Conservation (phyloP, 306 rosid genomes). For the Ceratonia siliqua region DNA sequence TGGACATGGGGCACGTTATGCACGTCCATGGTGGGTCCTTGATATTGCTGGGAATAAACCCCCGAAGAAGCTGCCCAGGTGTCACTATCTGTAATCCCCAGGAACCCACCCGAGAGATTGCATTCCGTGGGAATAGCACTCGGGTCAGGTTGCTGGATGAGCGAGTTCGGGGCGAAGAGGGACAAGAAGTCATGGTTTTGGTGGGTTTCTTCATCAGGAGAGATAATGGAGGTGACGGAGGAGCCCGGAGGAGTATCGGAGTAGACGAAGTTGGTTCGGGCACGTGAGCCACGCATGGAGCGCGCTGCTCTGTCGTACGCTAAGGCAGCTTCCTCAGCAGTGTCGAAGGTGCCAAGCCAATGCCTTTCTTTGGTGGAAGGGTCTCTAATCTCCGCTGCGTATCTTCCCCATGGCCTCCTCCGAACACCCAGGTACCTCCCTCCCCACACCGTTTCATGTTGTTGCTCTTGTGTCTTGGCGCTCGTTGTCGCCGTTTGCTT, state of each 20-base stretch:
- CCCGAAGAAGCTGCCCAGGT: slow-evolving; percentile 24
- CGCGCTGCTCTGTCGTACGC: slow-evolving; percentile 40
- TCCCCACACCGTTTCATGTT: slow-evolving; percentile 22
- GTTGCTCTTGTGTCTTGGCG: slow-evolving; percentile 8
- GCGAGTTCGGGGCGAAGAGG: not conserved
- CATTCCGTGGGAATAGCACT: not conserved
- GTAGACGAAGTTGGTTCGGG: slow-evolving; percentile 40
- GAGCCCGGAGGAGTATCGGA: slow-evolving; percentile 33
- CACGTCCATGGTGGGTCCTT: not conserved
- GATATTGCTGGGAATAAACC: not conserved
- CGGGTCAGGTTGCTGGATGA: slow-evolving; percentile 18
- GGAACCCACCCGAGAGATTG: not conserved
- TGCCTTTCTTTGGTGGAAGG: slow-evolving; percentile 43
- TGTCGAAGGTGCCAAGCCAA: slow-evolving; percentile 41
- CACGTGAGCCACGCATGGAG: slow-evolving; percentile 40
- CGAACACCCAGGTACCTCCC: slow-evolving; percentile 40
- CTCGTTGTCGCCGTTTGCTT: slow-evolving; percentile 21
- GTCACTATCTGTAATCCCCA: not conserved
- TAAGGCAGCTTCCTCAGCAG: slow-evolving; percentile 40
- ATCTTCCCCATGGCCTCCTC: slow-evolving; percentile 42
- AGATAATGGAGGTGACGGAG: slow-evolving; percentile 39
- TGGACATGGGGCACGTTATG: not conserved
- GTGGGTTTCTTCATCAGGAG: slow-evolving; percentile 26
- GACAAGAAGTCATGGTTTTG: slow-evolving; percentile 27
- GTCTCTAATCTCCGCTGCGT: slow-evolving; percentile 38